These are phyloP conservation scores for Seminavis robusta DNA, from an alignment of 108 stramenopile species.

Conservation along the genomic window DNA sequence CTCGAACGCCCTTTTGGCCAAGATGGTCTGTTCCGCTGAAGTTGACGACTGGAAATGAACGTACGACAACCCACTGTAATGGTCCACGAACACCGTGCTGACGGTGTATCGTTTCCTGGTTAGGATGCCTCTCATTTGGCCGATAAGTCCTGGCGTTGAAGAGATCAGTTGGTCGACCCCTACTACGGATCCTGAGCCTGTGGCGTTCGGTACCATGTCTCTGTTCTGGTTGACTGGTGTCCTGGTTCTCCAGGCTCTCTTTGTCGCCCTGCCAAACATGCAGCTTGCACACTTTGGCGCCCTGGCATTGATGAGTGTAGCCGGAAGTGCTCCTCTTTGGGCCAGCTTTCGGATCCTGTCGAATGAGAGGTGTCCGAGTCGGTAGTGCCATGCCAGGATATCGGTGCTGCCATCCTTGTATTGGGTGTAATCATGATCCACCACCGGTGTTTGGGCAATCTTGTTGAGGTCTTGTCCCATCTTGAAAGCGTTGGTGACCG, in stretches of 20 bases:
- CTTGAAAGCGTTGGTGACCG: too few species aligned
- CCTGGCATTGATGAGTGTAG: slow-evolving; percentile 13
- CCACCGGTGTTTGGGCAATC: too few species aligned
- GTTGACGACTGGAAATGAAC: slow-evolving; percentile 29
- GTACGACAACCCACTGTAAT: slow-evolving; percentile 14
- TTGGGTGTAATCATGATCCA: slow-evolving; percentile 9
- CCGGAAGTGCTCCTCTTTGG: slow-evolving; percentile 21
- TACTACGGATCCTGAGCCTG: slow-evolving; percentile 30
- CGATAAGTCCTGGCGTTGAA: slow-evolving; percentile 43
- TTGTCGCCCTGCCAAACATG: slow-evolving; percentile 9
- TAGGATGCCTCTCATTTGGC: slow-evolving; percentile 35
- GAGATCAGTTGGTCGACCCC: slow-evolving; percentile 50
- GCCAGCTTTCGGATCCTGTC: slow-evolving; percentile 25
- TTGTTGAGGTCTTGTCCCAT: too few species aligned
- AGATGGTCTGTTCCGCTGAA: slow-evolving; percentile 23
- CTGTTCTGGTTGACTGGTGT: too few species aligned
- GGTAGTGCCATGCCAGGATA: slow-evolving; percentile 22
- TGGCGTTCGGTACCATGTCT: too few species aligned
- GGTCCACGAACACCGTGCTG: slow-evolving; percentile 41
- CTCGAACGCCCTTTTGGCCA: slow-evolving; percentile 44
- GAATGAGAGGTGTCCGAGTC: slow-evolving; percentile 22
- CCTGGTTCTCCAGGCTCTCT: slow-evolving; percentile 9
- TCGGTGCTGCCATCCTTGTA: slow-evolving; percentile 8
- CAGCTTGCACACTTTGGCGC: slow-evolving; percentile 30
- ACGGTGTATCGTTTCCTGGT: slow-evolving; percentile 28